A percentile compares a stretch with the other conserved stretches of the same genome.
Conservation (phyloP, 2,329 filamentous ascomycete species). For the Penicillium sp. region DNA sequence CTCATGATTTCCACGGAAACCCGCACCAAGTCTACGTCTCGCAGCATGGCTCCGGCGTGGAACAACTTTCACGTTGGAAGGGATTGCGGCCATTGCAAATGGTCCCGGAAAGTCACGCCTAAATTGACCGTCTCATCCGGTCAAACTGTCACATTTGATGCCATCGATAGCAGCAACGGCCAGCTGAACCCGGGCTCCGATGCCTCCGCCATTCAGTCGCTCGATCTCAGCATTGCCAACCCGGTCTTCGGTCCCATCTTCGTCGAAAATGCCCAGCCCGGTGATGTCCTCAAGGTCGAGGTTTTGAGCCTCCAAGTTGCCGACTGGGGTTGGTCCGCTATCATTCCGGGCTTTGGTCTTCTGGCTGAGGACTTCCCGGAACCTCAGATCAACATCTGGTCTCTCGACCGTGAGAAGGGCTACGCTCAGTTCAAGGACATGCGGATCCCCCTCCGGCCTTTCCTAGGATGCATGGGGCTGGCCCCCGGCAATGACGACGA, state of each 20-base stretch:
- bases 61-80: slow-evolving; percentile 32
- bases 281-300: slow-evolving; percentile 51
- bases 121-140: slow-evolving; percentile 48
- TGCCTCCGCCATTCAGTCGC: slow-evolving; percentile 36
- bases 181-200: slow-evolving; percentile 45
- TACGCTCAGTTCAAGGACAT: slow-evolving; percentile 47
- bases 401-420: slow-evolving; percentile 37
- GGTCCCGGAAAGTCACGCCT: slow-evolving; percentile 46
- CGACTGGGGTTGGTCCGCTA: slow-evolving; percentile 51
- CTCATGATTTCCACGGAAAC: slow-evolving; percentile 15
- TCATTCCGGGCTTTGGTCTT: slow-evolving; percentile 50
- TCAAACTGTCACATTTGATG: slow-evolving; percentile 46
- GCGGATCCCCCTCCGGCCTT: slow-evolving; percentile 48
- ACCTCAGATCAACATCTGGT: slow-evolving; percentile 47
- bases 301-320: slow-evolving; percentile 45
- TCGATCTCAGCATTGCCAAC: slow-evolving; percentile 43
- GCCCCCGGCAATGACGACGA: slow-evolving; percentile 45
- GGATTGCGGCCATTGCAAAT: slow-evolving; percentile 44
- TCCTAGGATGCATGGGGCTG: slow-evolving; percentile 51
- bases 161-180: slow-evolving; percentile 49
- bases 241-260: slow-evolving; percentile 51
- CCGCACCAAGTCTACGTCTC: slow-evolving; percentile 7
- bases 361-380: slow-evolving; percentile 47
- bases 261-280: slow-evolving; percentile 47
- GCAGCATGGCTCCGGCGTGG: slow-evolving; percentile 18